These are phyloP conservation scores for Fusarium sororula DNA, from an alignment of 2,329 filamentous ascomycete species.

Conservation along the genomic window DNA sequence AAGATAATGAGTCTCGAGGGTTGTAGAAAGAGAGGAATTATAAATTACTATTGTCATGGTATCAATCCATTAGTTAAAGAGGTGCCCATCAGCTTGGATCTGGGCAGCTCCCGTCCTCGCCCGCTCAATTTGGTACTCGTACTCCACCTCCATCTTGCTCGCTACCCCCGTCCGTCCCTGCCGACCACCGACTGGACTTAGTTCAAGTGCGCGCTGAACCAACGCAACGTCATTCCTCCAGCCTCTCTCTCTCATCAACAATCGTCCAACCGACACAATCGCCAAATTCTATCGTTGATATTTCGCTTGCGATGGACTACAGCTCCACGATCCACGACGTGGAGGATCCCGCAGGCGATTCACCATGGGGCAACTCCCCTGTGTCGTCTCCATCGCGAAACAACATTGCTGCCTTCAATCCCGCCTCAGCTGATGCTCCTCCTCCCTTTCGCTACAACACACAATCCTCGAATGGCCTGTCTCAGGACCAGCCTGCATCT, in stretches of 20 bases:
- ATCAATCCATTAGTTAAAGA: background rate
- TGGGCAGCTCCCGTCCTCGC: conserved; percentile 2
- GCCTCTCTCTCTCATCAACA: conserved; percentile 26
- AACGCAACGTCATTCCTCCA: conserved; percentile 40
- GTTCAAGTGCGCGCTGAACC: conserved; percentile 34
- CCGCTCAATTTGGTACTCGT: conserved; percentile 11
- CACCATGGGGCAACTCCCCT: conserved; percentile 66
- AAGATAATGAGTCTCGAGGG: background rate
- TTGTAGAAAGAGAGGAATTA: background rate
- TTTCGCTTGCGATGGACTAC: conserved; percentile 62
- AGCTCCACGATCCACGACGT: conserved; percentile 63
- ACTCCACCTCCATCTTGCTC: conserved; percentile 23
- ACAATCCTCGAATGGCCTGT: conserved; percentile 55
- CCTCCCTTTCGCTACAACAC: conserved; percentile 57
- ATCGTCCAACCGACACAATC: conserved; percentile 8
- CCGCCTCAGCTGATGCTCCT: conserved; percentile 50
- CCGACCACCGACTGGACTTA: conserved; percentile 29
- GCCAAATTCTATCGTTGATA: conserved; percentile 11
- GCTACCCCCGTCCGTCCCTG: conserved; percentile 28
- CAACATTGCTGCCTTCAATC: conserved; percentile 55
- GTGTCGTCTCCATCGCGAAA: conserved; percentile 59
- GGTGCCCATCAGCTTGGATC: conserved; percentile 7
- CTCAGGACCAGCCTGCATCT: conserved; percentile 46
- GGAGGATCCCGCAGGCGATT: conserved; percentile 62
- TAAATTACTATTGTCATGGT: background rate